Percentiles rank a stretch among this genome's conserved stretches.
phyloP scores from a whole-genome alignment of 78 protist species.

The Dictyostelium brefeldianum region DNA sequence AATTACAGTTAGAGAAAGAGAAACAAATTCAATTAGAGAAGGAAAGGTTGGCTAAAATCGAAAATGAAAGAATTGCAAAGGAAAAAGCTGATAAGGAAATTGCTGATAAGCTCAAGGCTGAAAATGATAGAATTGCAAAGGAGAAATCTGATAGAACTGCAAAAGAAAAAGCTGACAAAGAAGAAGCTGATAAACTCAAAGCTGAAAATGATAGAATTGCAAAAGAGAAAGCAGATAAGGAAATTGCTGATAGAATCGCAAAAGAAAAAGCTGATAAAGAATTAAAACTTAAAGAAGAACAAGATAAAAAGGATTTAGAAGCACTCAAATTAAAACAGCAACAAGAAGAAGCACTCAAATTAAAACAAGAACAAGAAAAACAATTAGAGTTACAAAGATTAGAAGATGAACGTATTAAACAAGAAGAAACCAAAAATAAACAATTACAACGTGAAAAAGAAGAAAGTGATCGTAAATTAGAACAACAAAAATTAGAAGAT shows the following conservation, averaged over 20 bases:
- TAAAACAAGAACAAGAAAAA: background rate
- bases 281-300: background rate
- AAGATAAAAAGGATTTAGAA: conserved; percentile 19
- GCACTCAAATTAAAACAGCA: background rate
- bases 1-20: conserved; percentile 8
- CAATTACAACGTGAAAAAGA: conserved; percentile 11
- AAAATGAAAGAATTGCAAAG: conserved; percentile 15
- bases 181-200: background rate
- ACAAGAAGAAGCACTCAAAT: background rate
- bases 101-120: background rate
- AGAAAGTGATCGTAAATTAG: conserved; percentile 7
- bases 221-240: background rate
- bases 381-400: background rate
- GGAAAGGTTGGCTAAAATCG: conserved; percentile 16
- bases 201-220: background rate
- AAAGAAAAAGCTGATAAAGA: conserved; percentile 12
- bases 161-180: background rate
- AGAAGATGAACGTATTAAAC: conserved; percentile 29
- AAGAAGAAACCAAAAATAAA: conserved; percentile 1
- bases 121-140: conserved; percentile 12
- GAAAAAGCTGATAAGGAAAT: conserved; percentile 8
- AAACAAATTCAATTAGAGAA: background rate
- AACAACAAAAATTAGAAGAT: background rate
- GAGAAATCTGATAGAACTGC: background rate
- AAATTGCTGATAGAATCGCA: conserved; percentile 12